phyloP scores from a whole-genome alignment of 176 grass and related monocot genomes.

The Musa beccarii region DNA sequence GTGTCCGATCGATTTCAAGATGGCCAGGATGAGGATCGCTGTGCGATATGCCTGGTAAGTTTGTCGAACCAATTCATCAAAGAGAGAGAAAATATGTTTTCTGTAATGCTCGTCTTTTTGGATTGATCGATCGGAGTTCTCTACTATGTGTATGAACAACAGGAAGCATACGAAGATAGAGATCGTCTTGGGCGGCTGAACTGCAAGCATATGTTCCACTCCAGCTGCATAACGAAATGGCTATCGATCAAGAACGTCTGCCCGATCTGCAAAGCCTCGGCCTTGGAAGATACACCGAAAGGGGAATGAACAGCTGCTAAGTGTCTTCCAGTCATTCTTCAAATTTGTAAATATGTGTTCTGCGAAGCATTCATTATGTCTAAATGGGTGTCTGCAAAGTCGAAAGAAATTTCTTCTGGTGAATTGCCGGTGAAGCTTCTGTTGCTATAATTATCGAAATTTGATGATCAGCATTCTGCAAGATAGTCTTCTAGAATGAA shows the following conservation, averaged over 20 bases:
- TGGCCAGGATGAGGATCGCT: slow-evolving; percentile 45
- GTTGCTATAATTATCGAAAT: too few species aligned
- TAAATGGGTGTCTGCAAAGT: too few species aligned
- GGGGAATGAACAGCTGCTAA: not conserved
- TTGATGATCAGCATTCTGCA: too few species aligned
- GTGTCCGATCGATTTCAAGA: slow-evolving; percentile 27
- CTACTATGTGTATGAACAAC: not conserved
- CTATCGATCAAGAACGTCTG: slow-evolving; percentile 69
- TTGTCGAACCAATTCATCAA: not conserved
- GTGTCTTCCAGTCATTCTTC: not conserved
- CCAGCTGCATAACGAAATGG: slow-evolving; percentile 77
- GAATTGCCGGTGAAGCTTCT: too few species aligned
- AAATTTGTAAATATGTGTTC: not conserved
- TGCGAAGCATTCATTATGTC: slow-evolving; percentile 3
- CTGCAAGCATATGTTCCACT: slow-evolving; percentile 72
- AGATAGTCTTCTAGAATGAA: too few species aligned
- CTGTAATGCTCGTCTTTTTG: not conserved
- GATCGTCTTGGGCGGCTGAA: slow-evolving; percentile 44
- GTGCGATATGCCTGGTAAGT: slow-evolving; percentile 74
- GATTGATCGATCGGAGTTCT: not conserved
- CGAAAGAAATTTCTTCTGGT: too few species aligned
- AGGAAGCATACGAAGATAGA: slow-evolving; percentile 75
- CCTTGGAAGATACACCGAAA: slow-evolving; percentile 28
- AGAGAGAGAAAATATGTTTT: not conserved
- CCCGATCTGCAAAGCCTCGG: slow-evolving; percentile 76